Base-by-base conservation (phyloP, 805 yeast species). In the Spathaspora hagerdaliae region DNA sequence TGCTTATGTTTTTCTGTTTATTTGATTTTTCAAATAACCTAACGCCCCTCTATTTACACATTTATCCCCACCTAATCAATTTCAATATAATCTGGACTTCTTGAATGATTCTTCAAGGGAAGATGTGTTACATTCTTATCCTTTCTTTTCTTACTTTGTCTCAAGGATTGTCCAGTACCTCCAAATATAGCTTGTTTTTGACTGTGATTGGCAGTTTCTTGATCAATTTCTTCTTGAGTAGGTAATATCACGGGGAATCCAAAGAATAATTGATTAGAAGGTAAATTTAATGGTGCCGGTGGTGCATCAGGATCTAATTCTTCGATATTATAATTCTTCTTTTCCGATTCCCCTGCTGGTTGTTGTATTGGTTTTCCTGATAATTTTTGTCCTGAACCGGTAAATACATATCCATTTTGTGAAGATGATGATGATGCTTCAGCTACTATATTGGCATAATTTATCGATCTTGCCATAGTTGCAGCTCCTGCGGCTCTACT, bases 191-290 rank as follows among this genome's bases (percentile, higher is more conserved):
- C 31, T 38, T 44, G 12, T 10, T 54, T 47, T n/a, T 61, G 57
- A 5, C 58, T 64, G 1, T 59, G 69, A 6, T 29, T 29, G 5
- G 64, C 77, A 7, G 41, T 43, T 31, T 54, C 62, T 26, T 54
- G 55, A 26, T 63, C 65, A 3, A 52, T 44, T 13, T 45, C 56
- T 40, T 65, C 68, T 3, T 63, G 65, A 1, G 62, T 58, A 2
- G 76, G 75, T 42, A 69, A 77, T 14, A 74, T 71, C 5, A 85
- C 78, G 0, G 98, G 97, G 61, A 83, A 94, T 0, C 99, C 99
- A 62, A 94, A 91, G 59, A 94, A 94, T 11, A 94, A 71, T 63
- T 89, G 92, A 24, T 96, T 96, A 35, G 78, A 85, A 0, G 96
- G 95, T 36, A 94, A 68, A 6, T 72, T 65, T 45, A 94, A 68